Conservation (phyloP, 352 stramenopile genomes). For the Globisporangium cystogenes region DNA sequence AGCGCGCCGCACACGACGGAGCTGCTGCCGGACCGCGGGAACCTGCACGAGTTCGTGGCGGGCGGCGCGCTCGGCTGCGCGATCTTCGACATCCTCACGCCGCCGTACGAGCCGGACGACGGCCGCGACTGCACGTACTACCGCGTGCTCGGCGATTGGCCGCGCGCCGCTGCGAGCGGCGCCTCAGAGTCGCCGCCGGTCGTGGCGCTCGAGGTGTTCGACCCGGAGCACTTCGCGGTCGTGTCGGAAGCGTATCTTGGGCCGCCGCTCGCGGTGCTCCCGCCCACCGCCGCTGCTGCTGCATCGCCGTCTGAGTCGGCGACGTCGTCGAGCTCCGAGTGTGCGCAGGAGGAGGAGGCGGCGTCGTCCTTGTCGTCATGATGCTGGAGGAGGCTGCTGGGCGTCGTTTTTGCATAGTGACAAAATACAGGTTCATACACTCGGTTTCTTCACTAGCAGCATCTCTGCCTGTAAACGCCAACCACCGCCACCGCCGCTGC, state of each 20-base stretch:
- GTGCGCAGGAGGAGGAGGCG: no score
- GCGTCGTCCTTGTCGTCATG: slow-evolving; percentile 1
- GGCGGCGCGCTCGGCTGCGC: slow-evolving; percentile 65
- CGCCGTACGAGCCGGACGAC: slow-evolving; percentile 65
- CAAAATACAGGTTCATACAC: background rate
- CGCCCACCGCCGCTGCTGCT: background rate
- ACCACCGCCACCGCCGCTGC: no score
- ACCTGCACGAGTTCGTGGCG: slow-evolving; percentile 78
- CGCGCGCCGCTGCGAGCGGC: background rate
- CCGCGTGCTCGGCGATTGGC: slow-evolving; percentile 27
- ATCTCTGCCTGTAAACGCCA: no score
- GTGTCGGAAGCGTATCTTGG: slow-evolving; percentile 40
- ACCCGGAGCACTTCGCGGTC: slow-evolving; percentile 51
- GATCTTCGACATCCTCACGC: slow-evolving; percentile 84
- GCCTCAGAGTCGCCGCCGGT: slow-evolving; percentile 4
- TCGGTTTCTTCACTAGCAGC: background rate
- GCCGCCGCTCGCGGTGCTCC: slow-evolving; percentile 17
- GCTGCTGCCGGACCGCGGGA: slow-evolving; percentile 60
- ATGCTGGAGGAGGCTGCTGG: background rate
- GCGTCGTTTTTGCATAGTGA: background rate
- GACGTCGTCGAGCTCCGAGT: slow-evolving; percentile 3
- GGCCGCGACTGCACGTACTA: slow-evolving; percentile 77
- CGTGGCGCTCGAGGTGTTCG: slow-evolving; percentile 40
- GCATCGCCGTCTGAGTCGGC: slow-evolving; percentile 5
- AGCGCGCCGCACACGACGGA: slow-evolving; percentile 60